Evolutionary conservation across 768 basidiomycete genomes (phyloP).

Genomic region (Lentinula boryana): DNA sequence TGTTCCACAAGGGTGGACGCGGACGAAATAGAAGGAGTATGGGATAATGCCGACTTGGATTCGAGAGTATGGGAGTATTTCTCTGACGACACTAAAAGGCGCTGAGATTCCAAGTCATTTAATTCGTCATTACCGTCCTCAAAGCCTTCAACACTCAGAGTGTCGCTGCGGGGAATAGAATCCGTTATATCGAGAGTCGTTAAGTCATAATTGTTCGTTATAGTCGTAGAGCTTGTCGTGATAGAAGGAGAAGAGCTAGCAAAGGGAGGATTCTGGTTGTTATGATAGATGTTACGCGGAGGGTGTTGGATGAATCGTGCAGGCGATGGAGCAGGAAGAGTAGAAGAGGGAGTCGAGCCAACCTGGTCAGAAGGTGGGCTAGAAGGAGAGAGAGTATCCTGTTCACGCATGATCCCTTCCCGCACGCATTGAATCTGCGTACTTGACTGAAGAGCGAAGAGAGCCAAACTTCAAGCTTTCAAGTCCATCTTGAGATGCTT

Average conservation of each 20-base stretch:
- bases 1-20: not conserved
- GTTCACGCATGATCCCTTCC: slow-evolving; percentile 1
- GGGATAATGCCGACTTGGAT: not conserved
- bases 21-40: not conserved
- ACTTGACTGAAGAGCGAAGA: not conserved
- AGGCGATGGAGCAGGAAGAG: slow-evolving; percentile 12
- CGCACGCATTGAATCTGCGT: not conserved
- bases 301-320: slow-evolving; percentile 19
- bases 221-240: slow-evolving; percentile 1
- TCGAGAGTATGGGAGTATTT: not conserved
- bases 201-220: slow-evolving; percentile 3
- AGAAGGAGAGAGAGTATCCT: not conserved
- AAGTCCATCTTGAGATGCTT: no score
- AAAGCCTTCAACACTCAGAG: not conserved
- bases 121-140: slow-evolving; percentile 10
- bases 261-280: not conserved
- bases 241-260: not conserved
- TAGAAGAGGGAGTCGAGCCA: not conserved
- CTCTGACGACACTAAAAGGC: not conserved
- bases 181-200: slow-evolving; percentile 5
- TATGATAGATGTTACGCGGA: not conserved
- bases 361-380: not conserved
- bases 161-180: not conserved
- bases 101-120: not conserved
- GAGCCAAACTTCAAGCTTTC: no score